Percentiles rank a stretch among this genome's conserved stretches.
These are phyloP conservation scores for Vitis labrusca DNA, from an alignment of 164 flowering plant genomes.

Conservation along the genomic window DNA sequence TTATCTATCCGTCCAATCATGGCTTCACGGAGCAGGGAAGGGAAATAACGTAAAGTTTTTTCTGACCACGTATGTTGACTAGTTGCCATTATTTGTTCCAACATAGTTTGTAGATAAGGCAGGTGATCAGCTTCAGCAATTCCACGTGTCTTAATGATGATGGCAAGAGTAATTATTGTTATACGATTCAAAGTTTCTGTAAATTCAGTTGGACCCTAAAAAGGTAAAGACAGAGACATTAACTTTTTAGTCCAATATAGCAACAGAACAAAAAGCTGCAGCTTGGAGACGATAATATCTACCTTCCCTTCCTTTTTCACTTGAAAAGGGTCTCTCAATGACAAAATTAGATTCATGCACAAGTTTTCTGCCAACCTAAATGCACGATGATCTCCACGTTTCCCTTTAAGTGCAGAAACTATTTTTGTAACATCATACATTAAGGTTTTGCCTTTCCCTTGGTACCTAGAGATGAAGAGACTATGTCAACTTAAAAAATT, in stretches of 20 bases:
- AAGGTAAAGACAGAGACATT: constrained; percentile 2
- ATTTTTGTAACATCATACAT: constrained; percentile 94
- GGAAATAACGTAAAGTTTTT: constrained; percentile 84
- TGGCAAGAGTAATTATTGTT: constrained; percentile 81
- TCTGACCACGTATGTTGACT: constrained; percentile 99
- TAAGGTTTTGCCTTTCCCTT: constrained; percentile 82
- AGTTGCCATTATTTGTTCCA: constrained; percentile 80
- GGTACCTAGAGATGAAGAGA: constrained; percentile 55
- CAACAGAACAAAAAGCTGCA: constrained; percentile 5
- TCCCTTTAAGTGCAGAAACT: constrained; percentile 72
- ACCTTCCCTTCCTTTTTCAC: constrained; percentile 98
- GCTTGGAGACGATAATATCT: constrained; percentile 4
- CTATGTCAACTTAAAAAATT: constrained; percentile 2
- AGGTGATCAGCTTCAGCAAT: constrained; percentile 90
- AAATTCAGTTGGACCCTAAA: constrained; percentile 92
- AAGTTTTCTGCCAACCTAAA: constrained; percentile 95
- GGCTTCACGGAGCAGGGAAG: constrained; percentile 75
- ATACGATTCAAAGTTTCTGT: constrained; percentile 93
- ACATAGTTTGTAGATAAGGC: constrained; percentile 71
- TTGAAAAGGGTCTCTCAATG: constrained; percentile 77
- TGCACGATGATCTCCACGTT: constrained; percentile 94
- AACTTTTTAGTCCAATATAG: neutral
- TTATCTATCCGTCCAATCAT: constrained; percentile 73
- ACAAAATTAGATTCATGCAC: constrained; percentile 91
- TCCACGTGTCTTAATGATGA: constrained; percentile 93